Evolutionary conservation across 345 rosid species (phyloP).

Genomic region (Cardiospermum halicacabum): DNA sequence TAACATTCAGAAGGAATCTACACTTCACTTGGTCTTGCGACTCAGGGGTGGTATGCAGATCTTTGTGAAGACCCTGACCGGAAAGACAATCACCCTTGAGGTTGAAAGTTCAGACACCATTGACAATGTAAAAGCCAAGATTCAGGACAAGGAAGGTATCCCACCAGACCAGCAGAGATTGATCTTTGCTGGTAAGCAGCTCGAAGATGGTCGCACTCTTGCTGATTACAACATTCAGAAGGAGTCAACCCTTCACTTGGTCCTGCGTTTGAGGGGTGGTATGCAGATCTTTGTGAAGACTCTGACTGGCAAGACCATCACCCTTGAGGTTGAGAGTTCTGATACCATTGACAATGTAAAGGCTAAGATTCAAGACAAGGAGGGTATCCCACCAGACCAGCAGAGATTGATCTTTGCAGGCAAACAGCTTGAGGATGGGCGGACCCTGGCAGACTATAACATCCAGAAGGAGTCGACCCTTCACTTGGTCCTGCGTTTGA

Average conservation of each 20-base stretch:
- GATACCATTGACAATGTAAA: slow-evolving; percentile 27
- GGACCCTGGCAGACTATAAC: slow-evolving; percentile 9
- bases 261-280: slow-evolving; percentile 19
- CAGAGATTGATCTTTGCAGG: slow-evolving; percentile 28
- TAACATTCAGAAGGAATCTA: slow-evolving; percentile 24
- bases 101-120: slow-evolving; percentile 25
- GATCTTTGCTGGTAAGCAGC: slow-evolving; percentile 27
- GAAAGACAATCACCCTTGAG: slow-evolving; percentile 25
- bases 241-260: slow-evolving; percentile 24
- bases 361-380: slow-evolving; percentile 30
- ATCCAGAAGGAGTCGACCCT: slow-evolving; percentile 6
- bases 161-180: slow-evolving; percentile 28
- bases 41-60: slow-evolving; percentile 29
- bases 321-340: slow-evolving; percentile 26
- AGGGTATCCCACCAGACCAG: slow-evolving; percentile 23
- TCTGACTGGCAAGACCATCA: slow-evolving; percentile 24
- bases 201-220: slow-evolving; percentile 20
- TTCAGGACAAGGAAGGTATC: slow-evolving; percentile 28
- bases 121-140: slow-evolving; percentile 22
- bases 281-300: slow-evolving; percentile 29
- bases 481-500: slow-evolving; percentile 6
- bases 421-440: slow-evolving; percentile 6
- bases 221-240: slow-evolving; percentile 24
- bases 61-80: slow-evolving; percentile 25
- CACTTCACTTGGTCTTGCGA: slow-evolving; percentile 21